These are phyloP conservation scores for Cucumis sativus DNA, from an alignment of 306 rosid genomes.

Conservation along the genomic window Cucumber_9930_V3 NC_026659.2:21823001-21823500, in stretches of 20 bases:
- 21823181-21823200: neutral
- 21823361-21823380: neutral
- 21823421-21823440: neutral
- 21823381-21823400: neutral
- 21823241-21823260: neutral
- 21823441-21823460: constrained; percentile 23
- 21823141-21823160: neutral
- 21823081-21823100: neutral
- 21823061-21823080: neutral
- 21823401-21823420: neutral
- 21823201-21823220: neutral
- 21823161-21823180: neutral
- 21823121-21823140: neutral
- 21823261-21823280: neutral
- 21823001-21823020: neutral
- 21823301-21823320: neutral
- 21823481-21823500: constrained; percentile 21
- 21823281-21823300: neutral
- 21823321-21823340: neutral
- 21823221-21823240: neutral
- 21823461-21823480: constrained; percentile 24
- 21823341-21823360: neutral
- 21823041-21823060: neutral
- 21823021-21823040: neutral
- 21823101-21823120: neutral